These are phyloP conservation scores for Alternaria sp. DNA, from an alignment of 2,329 filamentous ascomycete genomes.

Conservation along the genomic window DNA sequence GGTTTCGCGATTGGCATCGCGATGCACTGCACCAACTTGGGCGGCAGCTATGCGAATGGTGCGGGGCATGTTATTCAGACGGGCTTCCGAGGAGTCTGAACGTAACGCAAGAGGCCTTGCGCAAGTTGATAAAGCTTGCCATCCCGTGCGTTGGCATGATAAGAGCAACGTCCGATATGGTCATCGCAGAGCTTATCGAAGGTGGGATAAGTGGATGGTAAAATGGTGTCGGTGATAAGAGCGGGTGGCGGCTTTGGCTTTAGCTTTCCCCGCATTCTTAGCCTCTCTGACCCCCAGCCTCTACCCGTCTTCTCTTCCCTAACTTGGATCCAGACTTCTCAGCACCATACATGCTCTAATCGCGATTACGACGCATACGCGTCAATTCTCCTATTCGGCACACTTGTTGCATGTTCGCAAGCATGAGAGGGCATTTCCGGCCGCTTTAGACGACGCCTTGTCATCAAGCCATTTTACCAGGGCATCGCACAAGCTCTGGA, in stretches of 20 bases:
- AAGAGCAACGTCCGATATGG: not conserved
- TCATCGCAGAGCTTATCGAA: not conserved
- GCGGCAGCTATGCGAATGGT: slow-evolving; percentile 60
- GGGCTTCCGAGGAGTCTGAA: not conserved
- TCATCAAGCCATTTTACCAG: not conserved
- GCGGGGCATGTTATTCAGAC: slow-evolving; percentile 43
- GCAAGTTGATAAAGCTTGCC: not conserved
- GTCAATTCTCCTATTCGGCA: not conserved
- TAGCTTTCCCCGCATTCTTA: not conserved
- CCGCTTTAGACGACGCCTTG: not conserved
- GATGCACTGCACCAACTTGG: slow-evolving; percentile 61
- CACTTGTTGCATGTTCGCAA: not conserved
- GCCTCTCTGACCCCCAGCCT: not conserved
- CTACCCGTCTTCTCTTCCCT: too few species aligned
- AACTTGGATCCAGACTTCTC: not conserved
- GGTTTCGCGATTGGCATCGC: slow-evolving; percentile 50
- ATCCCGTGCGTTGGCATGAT: not conserved
- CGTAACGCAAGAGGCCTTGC: not conserved
- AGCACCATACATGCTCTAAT: not conserved
- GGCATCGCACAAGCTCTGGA: not conserved
- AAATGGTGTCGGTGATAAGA: not conserved
- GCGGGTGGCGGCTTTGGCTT: too few species aligned
- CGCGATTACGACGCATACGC: not conserved
- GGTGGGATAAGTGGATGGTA: not conserved
- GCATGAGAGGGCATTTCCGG: not conserved